Evolutionary conservation across 163 green algal species (phyloP).

Genomic region (Scenedesmus sp.): DNA sequence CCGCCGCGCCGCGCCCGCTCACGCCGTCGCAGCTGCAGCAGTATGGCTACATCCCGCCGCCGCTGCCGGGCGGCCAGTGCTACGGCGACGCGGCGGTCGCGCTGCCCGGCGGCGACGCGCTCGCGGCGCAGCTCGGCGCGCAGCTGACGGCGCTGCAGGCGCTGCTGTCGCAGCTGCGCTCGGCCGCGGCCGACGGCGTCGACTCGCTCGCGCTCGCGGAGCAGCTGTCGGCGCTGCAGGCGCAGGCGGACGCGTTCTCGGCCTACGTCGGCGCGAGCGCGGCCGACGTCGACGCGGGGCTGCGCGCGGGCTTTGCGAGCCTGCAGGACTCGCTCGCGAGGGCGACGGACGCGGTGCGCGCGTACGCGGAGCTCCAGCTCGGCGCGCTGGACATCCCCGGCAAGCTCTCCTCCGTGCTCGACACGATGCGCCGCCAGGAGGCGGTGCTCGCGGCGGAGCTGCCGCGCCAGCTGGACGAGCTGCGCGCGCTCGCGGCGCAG

Average conservation of each 20-base stretch:
- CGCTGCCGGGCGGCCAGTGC: conserved; percentile 40
- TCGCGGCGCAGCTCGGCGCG: conserved; percentile 12
- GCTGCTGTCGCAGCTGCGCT: conserved; percentile 27
- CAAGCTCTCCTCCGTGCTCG: conserved; percentile 32
- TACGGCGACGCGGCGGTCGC: conserved; percentile 25
- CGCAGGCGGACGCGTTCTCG: conserved; percentile 22
- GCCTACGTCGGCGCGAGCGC: not conserved
- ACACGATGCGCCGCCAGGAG: conserved; percentile 24
- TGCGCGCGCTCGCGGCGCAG: conserved; percentile 22
- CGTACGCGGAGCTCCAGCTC: conserved; percentile 20
- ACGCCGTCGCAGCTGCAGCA: conserved; percentile 12
- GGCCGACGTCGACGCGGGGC: not conserved
- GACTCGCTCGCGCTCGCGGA: conserved; percentile 22
- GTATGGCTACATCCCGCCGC: conserved; percentile 46
- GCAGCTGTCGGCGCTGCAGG: conserved; percentile 34
- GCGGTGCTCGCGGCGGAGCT: conserved; percentile 32
- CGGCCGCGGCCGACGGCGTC: conserved; percentile 18
- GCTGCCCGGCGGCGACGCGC: conserved; percentile 13
- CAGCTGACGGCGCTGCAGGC: conserved; percentile 37
- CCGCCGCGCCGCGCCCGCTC: too few relatives aligned
- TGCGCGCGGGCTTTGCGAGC: conserved; percentile 11
- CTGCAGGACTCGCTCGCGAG: conserved; percentile 31
- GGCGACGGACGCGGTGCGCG: conserved; percentile 16
- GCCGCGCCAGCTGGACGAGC: conserved; percentile 37
- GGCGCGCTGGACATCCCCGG: conserved; percentile 24